Percentiles rank a stretch among this genome's conserved stretches.
These are phyloP conservation scores for Adansonia gregorii DNA, from an alignment of 441 rosid genomes.

Conservation along the genomic window DNA sequence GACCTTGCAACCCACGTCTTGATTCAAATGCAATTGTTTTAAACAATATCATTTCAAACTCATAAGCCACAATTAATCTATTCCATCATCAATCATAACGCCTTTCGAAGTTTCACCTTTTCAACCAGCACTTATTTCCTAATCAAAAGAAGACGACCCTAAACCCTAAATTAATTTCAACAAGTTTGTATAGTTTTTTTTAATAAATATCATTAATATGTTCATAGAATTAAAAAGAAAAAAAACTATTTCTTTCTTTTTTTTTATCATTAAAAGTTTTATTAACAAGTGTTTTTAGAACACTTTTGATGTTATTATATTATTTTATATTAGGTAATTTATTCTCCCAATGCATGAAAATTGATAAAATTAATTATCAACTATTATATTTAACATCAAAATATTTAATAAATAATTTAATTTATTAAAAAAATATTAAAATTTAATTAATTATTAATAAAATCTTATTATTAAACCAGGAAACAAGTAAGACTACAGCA, in stretches of 20 bases:
- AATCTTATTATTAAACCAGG: too few species aligned
- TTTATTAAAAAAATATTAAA: too few species aligned
- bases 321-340: too few species aligned
- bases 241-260: not conserved
- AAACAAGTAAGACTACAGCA: too few species aligned
- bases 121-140: not conserved
- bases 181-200: not conserved
- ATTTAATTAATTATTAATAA: too few species aligned
- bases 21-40: not conserved
- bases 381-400: too few species aligned
- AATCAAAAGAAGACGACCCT: conserved; percentile 2
- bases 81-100: not conserved
- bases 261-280: not conserved
- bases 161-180: not conserved
- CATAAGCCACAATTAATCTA: not conserved
- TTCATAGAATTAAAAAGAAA: not conserved
- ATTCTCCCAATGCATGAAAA: too few species aligned
- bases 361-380: too few species aligned
- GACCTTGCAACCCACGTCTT: conserved; percentile 9
- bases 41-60: not conserved
- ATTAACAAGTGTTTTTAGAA: too few species aligned
- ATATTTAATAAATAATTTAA: too few species aligned
- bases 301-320: too few species aligned
- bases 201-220: not conserved
- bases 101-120: not conserved